Evolutionary conservation across 768 basidiomycete species (phyloP).

Genomic region (Leucosporidium yakuticum): DNA sequence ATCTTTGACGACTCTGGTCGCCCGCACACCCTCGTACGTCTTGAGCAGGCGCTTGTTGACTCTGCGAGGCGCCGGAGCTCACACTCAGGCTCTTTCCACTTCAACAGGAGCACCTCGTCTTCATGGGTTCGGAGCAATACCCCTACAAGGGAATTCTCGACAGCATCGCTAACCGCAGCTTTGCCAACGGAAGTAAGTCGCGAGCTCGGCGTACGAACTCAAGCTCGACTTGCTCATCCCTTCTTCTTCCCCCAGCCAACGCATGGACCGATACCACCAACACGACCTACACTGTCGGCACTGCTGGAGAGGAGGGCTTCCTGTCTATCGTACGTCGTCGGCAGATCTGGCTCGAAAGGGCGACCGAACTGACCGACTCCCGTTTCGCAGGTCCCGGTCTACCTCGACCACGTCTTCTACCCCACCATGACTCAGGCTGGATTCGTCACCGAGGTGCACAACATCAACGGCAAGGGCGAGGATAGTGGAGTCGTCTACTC

Average conservation of each 20-base stretch:
- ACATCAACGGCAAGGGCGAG: constrained; percentile 81
- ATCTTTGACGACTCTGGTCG: constrained; percentile 47
- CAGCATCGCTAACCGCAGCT: constrained; percentile 66
- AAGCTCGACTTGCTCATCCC: neutral
- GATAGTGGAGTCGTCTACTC: constrained; percentile 89
- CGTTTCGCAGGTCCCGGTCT: constrained; percentile 67
- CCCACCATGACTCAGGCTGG: constrained; percentile 87
- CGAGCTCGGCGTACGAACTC: neutral
- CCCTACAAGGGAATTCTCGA: constrained; percentile 77
- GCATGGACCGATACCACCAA: constrained; percentile 88
- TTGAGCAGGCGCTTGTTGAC: constrained; percentile 40
- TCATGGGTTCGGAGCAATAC: constrained; percentile 67
- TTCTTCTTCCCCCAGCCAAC: constrained; percentile 50
- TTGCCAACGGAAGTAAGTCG: constrained; percentile 1
- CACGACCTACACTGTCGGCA: constrained; percentile 91
- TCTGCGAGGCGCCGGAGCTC: neutral
- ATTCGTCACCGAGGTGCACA: constrained; percentile 59
- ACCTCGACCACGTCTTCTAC: constrained; percentile 92
- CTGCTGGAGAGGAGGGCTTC: constrained; percentile 84
- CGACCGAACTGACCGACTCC: constrained; percentile 43
- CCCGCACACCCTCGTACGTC: constrained; percentile 96
- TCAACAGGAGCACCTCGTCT: constrained; percentile 59
- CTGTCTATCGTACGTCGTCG: constrained; percentile 41
- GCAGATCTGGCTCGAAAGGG: constrained; percentile 9
- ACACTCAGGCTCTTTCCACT: constrained; percentile 19